Conservation (phyloP, 2,329 filamentous ascomycete genomes). For the Magnaporthiopsis rhizophila region DNA sequence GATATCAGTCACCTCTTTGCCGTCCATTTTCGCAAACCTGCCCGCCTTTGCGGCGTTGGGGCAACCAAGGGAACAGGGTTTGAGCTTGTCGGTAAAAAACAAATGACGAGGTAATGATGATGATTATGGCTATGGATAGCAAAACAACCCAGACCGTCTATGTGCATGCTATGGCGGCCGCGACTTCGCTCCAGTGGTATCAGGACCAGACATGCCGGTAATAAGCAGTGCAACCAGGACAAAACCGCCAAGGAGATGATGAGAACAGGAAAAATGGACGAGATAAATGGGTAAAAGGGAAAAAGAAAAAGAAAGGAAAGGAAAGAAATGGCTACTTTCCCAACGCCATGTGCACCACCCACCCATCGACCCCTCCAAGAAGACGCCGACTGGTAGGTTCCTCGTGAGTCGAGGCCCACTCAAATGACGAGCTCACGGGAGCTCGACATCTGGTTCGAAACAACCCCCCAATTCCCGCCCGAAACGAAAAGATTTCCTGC, state of each 20-base stretch:
- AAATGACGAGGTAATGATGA: neutral
- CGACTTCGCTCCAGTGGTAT: constrained; percentile 3
- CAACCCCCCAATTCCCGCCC: neutral
- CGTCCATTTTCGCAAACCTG: neutral
- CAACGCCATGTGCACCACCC: neutral
- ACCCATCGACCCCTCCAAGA: neutral
- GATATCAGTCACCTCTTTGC: no score
- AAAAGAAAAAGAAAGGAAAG: neutral
- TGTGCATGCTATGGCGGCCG: constrained; percentile 3
- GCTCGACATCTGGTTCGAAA: neutral
- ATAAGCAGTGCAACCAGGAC: constrained; percentile 1
- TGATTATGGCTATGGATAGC: neutral
- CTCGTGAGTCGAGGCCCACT: neutral
- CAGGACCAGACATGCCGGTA: neutral
- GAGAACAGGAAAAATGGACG: neutral
- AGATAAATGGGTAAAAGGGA: neutral
- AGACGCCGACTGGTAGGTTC: neutral
- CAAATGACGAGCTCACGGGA: neutral
- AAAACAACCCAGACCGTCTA: neutral
- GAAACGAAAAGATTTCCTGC: neutral
- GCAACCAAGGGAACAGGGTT: neutral
- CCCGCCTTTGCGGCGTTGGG: no score
- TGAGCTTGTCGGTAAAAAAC: neutral
- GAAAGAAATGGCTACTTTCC: neutral
- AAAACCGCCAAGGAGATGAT: constrained; percentile 4